These are phyloP conservation scores for Bryum argenteum DNA, from an alignment of 225 moss, liverwort and hornwort genomes.

Conservation along the genomic window DNA sequence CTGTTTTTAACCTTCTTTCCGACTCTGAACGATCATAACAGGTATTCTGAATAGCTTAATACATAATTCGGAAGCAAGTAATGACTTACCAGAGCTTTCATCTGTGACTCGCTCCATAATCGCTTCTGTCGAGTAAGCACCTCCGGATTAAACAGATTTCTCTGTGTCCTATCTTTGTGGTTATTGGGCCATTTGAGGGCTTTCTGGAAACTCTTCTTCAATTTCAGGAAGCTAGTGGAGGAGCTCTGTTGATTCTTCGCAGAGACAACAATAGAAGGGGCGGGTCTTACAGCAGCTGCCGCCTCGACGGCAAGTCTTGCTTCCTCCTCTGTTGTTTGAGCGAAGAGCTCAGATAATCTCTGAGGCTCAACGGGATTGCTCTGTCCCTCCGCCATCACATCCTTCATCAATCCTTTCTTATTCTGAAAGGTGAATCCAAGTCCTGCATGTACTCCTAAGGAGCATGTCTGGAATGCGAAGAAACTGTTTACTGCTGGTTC, in stretches of 20 bases:
- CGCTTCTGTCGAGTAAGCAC: slow-evolving; percentile 91
- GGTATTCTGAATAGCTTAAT: neutral
- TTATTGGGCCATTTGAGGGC: slow-evolving; percentile 80
- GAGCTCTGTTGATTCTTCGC: slow-evolving; percentile 69
- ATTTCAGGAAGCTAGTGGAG: slow-evolving; percentile 67
- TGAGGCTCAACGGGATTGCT: slow-evolving; percentile 49
- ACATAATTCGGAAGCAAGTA: neutral
- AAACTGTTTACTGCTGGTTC: slow-evolving; percentile 5
- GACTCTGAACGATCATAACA: neutral
- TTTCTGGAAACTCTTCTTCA: slow-evolving; percentile 82
- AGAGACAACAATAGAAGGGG: slow-evolving; percentile 93
- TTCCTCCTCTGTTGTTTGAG: slow-evolving; percentile 95
- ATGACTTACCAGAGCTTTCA: slow-evolving; percentile 80
- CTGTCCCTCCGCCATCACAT: slow-evolving; percentile 93
- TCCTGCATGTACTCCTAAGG: slow-evolving; percentile 5
- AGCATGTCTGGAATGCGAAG: slow-evolving; percentile 26
- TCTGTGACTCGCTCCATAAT: slow-evolving; percentile 91
- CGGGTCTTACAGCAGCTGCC: slow-evolving; percentile 92
- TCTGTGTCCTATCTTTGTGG: slow-evolving; percentile 74
- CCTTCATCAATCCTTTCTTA: slow-evolving; percentile 68
- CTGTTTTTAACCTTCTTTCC: too few species aligned
- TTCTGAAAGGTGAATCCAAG: slow-evolving; percentile 19
- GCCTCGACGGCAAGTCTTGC: slow-evolving; percentile 94
- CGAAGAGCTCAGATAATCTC: slow-evolving; percentile 63
- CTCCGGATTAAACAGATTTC: slow-evolving; percentile 88